phyloP scores from a whole-genome alignment of 768 basidiomycete species.

The Hebeloma cylindrosporum region DNA sequence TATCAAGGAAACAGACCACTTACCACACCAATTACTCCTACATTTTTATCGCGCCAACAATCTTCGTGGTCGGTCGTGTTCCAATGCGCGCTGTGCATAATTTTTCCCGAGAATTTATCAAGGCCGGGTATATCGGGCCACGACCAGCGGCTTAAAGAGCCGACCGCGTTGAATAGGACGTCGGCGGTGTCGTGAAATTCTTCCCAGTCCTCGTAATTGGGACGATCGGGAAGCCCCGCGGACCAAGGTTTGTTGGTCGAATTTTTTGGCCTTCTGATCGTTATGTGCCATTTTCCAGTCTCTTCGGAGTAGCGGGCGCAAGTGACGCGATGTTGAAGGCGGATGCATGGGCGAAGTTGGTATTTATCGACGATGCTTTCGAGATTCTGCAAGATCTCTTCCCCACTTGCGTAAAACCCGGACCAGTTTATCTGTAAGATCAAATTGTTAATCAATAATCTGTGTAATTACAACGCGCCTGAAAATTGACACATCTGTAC shows the following conservation, averaged over 20 bases:
- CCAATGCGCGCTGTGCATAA: conserved; percentile 68
- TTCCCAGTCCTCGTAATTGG: conserved; percentile 31
- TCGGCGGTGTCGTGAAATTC: conserved; percentile 56
- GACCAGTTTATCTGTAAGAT: conserved; percentile 54
- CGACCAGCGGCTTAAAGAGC: conserved; percentile 54
- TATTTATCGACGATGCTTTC: conserved; percentile 56
- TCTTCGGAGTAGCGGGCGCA: conserved; percentile 50
- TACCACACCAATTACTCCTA: conserved; percentile 63
- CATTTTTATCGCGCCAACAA: conserved; percentile 52
- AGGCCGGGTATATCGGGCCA: conserved; percentile 69
- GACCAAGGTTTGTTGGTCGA: neutral
- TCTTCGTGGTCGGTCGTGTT: conserved; percentile 37
- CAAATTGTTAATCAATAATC: neutral
- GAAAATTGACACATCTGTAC: conserved; percentile 9
- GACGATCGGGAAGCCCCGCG: neutral
- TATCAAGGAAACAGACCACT: conserved; percentile 18
- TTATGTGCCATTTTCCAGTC: conserved; percentile 57
- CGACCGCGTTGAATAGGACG: conserved; percentile 56
- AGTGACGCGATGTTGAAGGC: conserved; percentile 53
- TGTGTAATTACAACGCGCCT: neutral
- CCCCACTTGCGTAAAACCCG: conserved; percentile 56
- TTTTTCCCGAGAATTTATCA: conserved; percentile 51
- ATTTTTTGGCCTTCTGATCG: conserved; percentile 35
- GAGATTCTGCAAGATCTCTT: conserved; percentile 58
- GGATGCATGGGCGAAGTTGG: conserved; percentile 51